Conservation (phyloP, 2,329 filamentous ascomycete species). For the Esteya vermicola region DNA sequence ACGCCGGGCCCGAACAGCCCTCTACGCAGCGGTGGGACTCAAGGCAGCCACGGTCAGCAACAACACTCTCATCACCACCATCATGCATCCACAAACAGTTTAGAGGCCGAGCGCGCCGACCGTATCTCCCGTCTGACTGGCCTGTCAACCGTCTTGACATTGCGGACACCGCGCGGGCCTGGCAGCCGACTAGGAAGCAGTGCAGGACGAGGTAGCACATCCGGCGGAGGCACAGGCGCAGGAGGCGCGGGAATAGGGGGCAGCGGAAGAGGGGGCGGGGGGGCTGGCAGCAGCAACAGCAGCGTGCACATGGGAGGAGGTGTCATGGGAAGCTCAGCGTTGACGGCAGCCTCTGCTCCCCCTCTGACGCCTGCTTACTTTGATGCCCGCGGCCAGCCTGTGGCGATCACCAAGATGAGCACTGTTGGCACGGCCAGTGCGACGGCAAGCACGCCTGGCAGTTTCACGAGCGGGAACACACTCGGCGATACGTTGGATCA, state of each 20-base stretch:
- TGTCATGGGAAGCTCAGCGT: not conserved
- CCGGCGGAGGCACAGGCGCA: too few relatives aligned
- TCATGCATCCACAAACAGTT: conserved; percentile 52
- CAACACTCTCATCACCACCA: conserved; percentile 39
- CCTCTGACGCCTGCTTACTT: conserved; percentile 57
- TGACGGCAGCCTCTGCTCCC: too few relatives aligned
- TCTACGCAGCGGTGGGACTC: conserved; percentile 28
- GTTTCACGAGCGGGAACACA: conserved; percentile 5
- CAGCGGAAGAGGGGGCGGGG: too few relatives aligned
- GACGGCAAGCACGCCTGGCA: conserved; percentile 42
- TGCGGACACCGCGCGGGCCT: conserved; percentile 30
- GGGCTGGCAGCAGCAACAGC: conserved; percentile 18
- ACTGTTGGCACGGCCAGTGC: conserved; percentile 86
- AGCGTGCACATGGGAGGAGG: conserved; percentile 31
- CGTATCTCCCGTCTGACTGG: conserved; percentile 89
- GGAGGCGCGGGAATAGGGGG: too few relatives aligned
- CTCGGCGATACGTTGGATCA: conserved; percentile 20
- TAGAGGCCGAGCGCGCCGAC: conserved; percentile 85
- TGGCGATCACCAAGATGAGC: conserved; percentile 60
- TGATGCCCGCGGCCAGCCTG: conserved; percentile 57
- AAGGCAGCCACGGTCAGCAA: conserved; percentile 24
- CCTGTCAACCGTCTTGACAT: conserved; percentile 71
- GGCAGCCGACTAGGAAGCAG: conserved; percentile 11
- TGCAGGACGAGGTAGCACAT: conserved; percentile 17
- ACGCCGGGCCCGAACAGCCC: not conserved